Conservation (phyloP, 2,329 filamentous ascomycete species). For the Parafenestella ontariensis region DNA sequence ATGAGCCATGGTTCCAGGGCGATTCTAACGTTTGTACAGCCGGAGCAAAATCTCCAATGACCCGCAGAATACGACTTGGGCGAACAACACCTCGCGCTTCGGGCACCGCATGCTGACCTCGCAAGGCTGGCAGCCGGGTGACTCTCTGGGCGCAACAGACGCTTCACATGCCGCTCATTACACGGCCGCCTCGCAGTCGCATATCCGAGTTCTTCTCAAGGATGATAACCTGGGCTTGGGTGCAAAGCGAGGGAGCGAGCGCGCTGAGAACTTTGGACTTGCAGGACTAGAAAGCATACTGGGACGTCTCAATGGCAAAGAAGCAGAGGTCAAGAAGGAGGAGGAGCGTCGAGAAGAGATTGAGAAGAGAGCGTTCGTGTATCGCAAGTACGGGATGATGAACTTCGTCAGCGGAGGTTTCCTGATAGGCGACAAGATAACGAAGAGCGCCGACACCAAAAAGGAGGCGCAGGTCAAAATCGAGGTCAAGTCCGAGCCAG, state of each 20-base stretch:
- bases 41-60: constrained; percentile 81
- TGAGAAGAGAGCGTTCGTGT: constrained; percentile 75
- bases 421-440: constrained; percentile 65
- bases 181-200: constrained; percentile 80
- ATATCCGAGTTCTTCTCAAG: constrained; percentile 84
- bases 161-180: constrained; percentile 77
- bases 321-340: constrained; percentile 74
- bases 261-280: constrained; percentile 78
- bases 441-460: constrained; percentile 55
- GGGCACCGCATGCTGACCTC: constrained; percentile 87
- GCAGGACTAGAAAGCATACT: constrained; percentile 86
- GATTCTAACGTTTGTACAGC: constrained; percentile 46
- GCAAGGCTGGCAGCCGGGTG: constrained; percentile 90
- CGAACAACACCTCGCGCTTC: constrained; percentile 79
- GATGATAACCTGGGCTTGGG: constrained; percentile 92
- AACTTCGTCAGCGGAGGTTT: constrained; percentile 88
- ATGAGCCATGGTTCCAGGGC: neutral
- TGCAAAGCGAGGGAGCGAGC: constrained; percentile 74
- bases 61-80: constrained; percentile 96
- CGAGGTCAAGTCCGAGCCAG: constrained; percentile 53
- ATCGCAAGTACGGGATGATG: constrained; percentile 79
- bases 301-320: constrained; percentile 88
- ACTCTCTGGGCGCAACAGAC: constrained; percentile 79
- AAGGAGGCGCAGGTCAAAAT: constrained; percentile 34
- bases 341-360: constrained; percentile 71